Base-by-base conservation (phyloP, 1,284 basidiomycete genomes). In the Trametes polyzona region DNA sequence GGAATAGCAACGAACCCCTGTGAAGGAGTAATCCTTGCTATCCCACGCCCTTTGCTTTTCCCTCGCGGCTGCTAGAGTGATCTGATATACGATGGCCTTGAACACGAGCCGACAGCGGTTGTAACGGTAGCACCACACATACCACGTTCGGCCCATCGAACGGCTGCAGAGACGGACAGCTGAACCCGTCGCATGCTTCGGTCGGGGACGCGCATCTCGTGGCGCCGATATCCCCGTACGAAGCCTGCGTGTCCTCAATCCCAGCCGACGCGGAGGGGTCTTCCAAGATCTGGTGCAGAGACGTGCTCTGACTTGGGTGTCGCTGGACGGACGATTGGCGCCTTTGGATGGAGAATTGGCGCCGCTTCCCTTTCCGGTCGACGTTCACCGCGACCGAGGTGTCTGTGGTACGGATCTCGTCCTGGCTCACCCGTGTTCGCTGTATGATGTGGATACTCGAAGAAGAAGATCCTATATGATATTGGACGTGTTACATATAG, bases 351-450 rank as follows among this genome's bases (percentile, higher is more conserved):
- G 43, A 44, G n/a, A 30, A 12, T 4, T 21, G 43, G 17, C 43
- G 43, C 0, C 11, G 19, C 29, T 30, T 44, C 17, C 43, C 43
- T 17, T 32, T 42, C 2, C 41, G 29, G 29, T 23, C 21, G 21
- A 48, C 23, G 23, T 48, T 39, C 1, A 48, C 47, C 16, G 47
- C 36, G 21, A 48, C 47, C 16, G 47, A 48, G 21, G 47, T 48
- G 10, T 48, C 23, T 23, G 19, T 17, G 9, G 33, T 37, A 3
- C 5, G 32, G 23, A 48, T 23, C 9, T 39, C 33, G 10, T 48
- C 21, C 9, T 29, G 14, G 33, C 21, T 37, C 6, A 35, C 19
- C 10, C 47, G 32, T 12, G 26, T 48, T 16, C 26, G 12, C 17
- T 36, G 47, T 4, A 16, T 16, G 21, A 48, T 37, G 10, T n/a